Evolutionary conservation across 2,329 filamentous ascomycete species (phyloP), one percentile per base, ranked within the genome.

Genomic region (Exserohilum rostratum): DNA sequence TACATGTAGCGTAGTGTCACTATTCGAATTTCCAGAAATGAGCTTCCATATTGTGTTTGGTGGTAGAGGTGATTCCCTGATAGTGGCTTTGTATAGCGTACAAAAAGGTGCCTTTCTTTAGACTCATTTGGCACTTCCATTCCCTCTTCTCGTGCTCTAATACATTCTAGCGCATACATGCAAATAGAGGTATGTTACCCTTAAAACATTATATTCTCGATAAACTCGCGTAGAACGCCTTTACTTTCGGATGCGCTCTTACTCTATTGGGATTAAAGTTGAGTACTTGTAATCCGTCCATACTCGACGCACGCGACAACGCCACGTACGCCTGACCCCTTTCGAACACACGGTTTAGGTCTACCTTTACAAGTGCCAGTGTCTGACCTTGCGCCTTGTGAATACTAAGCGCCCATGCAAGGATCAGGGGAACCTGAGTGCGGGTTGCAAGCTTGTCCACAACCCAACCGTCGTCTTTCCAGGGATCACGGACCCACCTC

Each of bases 371-470:
- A 45, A 93, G 84, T 69, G 96, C 91, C 20, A 97, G 79, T 1
- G 93, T 98, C 74, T 97, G 93, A 1, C 93, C 93, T 72, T 98
- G 93, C 0, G 95, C 95, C 77, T 99, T 99, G 80, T 99, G 95
- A 55, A 99, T 99, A 1, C 92, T 96, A 17, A 99, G 79, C 2
- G 95, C 95, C 95, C 95, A 99, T 0, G 95, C 95, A 27, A 99
- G 82, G 59, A 99, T 98, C 45, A 99, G 82, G 0, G 95, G 95
- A 3, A 85, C 76, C 55, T 85, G 83, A 42, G 83, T 84, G 34
- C 95, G 89, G 57, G 91, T 90, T 1, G 95, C 95, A 74, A 96
- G 92, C 0, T 98, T 83, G 72, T 98, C 93, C 42, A 85, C 46
- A 98, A 83, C 54, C 87, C 85, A 52, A 91, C 83, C 37, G 85